A percentile compares a stretch with the other conserved stretches of the same genome.
Evolutionary conservation across 176 grass and related monocot species (phyloP).

Genomic region (Oryza longistaminata): DNA sequence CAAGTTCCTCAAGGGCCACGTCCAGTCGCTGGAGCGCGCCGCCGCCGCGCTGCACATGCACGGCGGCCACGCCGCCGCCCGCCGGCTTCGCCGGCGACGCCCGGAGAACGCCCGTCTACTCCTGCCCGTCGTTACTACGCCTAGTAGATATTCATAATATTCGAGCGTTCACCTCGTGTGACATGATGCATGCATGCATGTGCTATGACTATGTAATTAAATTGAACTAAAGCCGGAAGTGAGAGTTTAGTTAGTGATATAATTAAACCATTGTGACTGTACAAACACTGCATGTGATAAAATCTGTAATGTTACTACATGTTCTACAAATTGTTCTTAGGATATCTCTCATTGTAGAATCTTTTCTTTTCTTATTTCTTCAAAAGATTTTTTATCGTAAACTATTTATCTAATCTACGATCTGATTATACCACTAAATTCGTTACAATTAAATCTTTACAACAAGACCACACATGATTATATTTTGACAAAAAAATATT

Average conservation of each 20-base stretch:
- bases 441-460: too few species aligned
- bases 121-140: neutral
- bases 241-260: neutral
- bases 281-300: neutral
- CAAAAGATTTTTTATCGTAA: too few species aligned
- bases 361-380: too few species aligned
- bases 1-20: constrained; percentile 67
- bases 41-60: neutral
- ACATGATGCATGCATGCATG: neutral
- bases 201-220: neutral
- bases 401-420: too few species aligned
- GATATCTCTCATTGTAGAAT: too few species aligned
- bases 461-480: too few species aligned
- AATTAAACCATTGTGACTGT: neutral
- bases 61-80: neutral
- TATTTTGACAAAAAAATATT: too few species aligned
- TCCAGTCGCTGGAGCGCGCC: constrained; percentile 51
- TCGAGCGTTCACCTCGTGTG: neutral
- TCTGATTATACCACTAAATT: too few species aligned
- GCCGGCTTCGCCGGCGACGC: neutral
- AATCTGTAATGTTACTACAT: neutral
- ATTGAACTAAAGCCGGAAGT: neutral
- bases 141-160: neutral
- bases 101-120: too few species aligned
- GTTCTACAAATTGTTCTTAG: neutral